Base-by-base conservation (phyloP, 2,329 filamentous ascomycete genomes). In the Tolypocladium amazonense region DNA sequence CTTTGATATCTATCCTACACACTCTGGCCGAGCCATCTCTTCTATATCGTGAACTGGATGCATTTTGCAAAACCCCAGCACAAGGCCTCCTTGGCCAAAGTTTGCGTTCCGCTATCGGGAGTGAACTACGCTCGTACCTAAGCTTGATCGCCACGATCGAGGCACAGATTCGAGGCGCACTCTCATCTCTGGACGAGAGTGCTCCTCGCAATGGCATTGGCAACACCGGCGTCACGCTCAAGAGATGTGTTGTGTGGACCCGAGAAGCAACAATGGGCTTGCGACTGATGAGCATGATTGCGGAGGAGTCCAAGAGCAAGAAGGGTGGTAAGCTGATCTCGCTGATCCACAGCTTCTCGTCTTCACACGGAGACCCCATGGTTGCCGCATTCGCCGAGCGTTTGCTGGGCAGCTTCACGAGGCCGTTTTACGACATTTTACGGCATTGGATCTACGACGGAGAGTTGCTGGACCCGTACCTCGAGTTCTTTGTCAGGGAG, bases 391-490 rank as follows among this genome's bases (percentile, higher is more conserved):
- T 97, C 76, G 94, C 94, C 0, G 93, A 97, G 72, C 86, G 93
- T 30, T 80, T 99, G 35, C 81, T 99, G 7, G 82, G 83, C 7
- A 90, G 93, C 68, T 89, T 99, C 58, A 97, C 94, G 1, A 83
- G 89, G 20, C 95, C 95, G 0, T 99, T 99, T 71, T 99, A 99
- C 72, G 90, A 95, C 68, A 97, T 99, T 78, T 79, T 99, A 58
- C 86, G 92, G 59, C 89, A 91, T 67, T 99, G 94, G 94, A 96
- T 99, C 57, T 99, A 99, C 70, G 93, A 99, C 68, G 94, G 94
- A 62, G 95, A 99, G 77, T 81, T 99, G 18, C 92, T 90, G n/a
- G 94, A 99, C 73, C 94, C 95, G 0, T 97, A 92, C 68, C 82
- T 86, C 59, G 94, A 99, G 69, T 99, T 99, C 74, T 97, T 99